A percentile compares a stretch with the other conserved stretches of the same genome.
Conservation (phyloP, 176 grass and related monocot genomes). For the bread wheat (Triticum aestivum) region DNA sequence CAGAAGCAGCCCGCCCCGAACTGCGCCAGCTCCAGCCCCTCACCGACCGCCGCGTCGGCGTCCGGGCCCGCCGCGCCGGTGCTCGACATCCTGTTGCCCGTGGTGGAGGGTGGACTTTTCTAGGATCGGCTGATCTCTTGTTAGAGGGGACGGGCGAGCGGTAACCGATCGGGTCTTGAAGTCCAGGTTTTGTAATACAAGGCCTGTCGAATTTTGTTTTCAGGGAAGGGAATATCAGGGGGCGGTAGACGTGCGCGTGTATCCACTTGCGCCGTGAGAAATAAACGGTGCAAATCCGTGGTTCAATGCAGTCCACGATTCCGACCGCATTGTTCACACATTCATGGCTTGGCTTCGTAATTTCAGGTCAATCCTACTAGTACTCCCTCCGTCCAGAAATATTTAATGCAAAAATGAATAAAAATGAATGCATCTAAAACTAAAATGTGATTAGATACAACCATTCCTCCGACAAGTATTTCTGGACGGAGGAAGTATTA, state of each 20-base stretch:
- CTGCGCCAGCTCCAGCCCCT: conserved; percentile 67
- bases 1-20: conserved; percentile 96
- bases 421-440: no score
- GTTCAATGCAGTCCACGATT: background rate
- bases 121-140: background rate
- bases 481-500: background rate
- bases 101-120: background rate
- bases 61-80: conserved; percentile 46
- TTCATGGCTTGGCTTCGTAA: background rate
- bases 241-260: background rate
- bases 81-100: conserved; percentile 1
- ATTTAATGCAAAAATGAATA: no score
- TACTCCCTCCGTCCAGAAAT: no score
- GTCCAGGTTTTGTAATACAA: background rate
- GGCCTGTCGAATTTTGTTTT: background rate
- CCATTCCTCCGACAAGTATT: no score
- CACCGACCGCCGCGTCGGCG: conserved; percentile 45
- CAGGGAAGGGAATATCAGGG: background rate
- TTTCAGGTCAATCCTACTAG: background rate
- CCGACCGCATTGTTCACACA: background rate
- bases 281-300: background rate
- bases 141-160: background rate
- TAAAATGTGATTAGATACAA: no score
- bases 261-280: background rate
- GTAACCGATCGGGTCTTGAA: background rate